Evolutionary conservation across 2,329 filamentous ascomycete genomes (phyloP), one percentile per base, ranked within the genome.

Genomic region (Chaetomiaceae sp.): DNA sequence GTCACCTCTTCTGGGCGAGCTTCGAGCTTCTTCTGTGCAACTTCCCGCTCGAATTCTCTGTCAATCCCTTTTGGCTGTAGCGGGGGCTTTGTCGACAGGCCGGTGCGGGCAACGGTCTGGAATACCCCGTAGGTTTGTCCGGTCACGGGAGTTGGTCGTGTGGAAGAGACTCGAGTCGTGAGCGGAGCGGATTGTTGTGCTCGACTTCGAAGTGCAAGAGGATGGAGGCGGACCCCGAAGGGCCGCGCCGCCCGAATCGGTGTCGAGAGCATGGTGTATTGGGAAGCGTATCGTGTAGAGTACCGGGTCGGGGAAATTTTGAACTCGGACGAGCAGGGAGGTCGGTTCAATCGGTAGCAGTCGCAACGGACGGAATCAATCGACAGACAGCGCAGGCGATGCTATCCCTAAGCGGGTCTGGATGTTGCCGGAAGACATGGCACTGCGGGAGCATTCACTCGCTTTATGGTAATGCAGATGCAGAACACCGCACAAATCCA

Each of bases 1-100:
- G 83, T 80, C 0, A 91, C 86, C 6, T 72, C 67, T 36, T 81
- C 79, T 0, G 87, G 87, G 25, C 80, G 69, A 3, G 80, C 64
- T 53, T 80, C 65, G n/a, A 91, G 70, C 64, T 79, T 79, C 65
- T 81, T 66, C 44, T 83, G 62, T 12, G 69, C 76, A 8, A 82
- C 62, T 59, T 77, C 72, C 43, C 76, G 74, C 66, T 88, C 85
- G 27, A 71, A 71, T 59, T 85, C 74, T 38, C 67, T 71, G 60
- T 88, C 77, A 50, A 81, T 79, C 36, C 68, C 62, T 25, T 50
- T 67, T 68, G 61, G 67, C 64, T 57, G 61, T 60, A 63, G 61
- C 61, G 44, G 53, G 17, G 53, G 65, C 54, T 58, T 60, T 55
- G 58, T 65, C 4, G 64, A 61, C 47, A 59, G 63, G 11, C 44